Evolutionary conservation across 331 rosid species (phyloP).

Genomic region (Saraca asoca): DNA sequence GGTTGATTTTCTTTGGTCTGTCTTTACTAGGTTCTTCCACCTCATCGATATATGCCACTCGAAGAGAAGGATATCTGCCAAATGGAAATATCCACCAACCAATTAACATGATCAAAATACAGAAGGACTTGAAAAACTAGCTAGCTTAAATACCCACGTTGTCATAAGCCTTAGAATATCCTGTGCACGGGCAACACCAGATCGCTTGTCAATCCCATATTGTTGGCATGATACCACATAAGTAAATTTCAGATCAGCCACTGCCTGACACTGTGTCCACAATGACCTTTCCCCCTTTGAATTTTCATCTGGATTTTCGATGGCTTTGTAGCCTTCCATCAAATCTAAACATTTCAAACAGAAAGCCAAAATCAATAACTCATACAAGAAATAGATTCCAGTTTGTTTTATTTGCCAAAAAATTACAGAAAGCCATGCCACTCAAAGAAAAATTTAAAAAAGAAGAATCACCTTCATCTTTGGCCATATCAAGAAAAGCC

Average conservation of each 20-base stretch:
- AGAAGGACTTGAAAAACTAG: neutral
- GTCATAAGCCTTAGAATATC: constrained; percentile 91
- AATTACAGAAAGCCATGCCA: constrained; percentile 9
- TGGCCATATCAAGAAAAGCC: constrained; percentile 96
- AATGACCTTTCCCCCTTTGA: constrained; percentile 74
- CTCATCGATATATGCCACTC: constrained; percentile 96
- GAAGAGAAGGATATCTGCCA: constrained; percentile 88
- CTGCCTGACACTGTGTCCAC: constrained; percentile 95
- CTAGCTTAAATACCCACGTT: constrained; percentile 48
- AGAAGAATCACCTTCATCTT: constrained; percentile 65
- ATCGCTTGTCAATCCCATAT: constrained; percentile 93
- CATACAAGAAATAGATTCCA: neutral
- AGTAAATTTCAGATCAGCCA: constrained; percentile 93
- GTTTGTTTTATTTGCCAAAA: neutral
- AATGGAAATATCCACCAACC: constrained; percentile 15
- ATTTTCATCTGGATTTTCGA: constrained; percentile 77
- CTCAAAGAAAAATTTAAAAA: constrained; percentile 4
- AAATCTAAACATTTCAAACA: constrained; percentile 53
- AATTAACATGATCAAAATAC: neutral
- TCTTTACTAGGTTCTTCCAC: constrained; percentile 84
- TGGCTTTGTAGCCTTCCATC: constrained; percentile 95
- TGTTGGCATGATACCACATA: constrained; percentile 92
- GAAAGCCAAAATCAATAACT: constrained; percentile 1
- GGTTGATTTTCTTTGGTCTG: constrained; percentile 63
- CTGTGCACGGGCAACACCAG: constrained; percentile 78